These are phyloP conservation scores for Alternaria angustiovoidea DNA, from an alignment of 2,329 filamentous ascomycete genomes.

Conservation along the genomic window DNA sequence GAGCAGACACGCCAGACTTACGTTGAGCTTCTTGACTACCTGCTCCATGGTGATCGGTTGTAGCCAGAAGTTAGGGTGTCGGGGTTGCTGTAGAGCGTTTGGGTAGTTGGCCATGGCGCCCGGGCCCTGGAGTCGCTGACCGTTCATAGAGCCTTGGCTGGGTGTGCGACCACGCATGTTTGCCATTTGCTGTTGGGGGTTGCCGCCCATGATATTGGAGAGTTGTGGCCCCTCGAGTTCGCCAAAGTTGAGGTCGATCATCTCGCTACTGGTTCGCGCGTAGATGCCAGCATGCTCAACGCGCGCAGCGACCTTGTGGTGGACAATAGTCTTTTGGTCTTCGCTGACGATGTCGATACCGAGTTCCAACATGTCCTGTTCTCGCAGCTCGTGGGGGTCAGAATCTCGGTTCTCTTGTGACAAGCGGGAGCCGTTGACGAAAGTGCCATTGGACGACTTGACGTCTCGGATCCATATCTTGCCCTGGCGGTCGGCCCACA, in stretches of 20 bases:
- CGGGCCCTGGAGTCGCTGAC: slow-evolving; percentile 67
- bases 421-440: slow-evolving; percentile 89
- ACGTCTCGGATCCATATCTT: slow-evolving; percentile 97
- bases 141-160: slow-evolving; percentile 65
- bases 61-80: slow-evolving; percentile 82
- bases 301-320: slow-evolving; percentile 97
- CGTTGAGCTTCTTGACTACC: slow-evolving; percentile 86
- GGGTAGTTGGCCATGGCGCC: slow-evolving; percentile 65
- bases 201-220: slow-evolving; percentile 70
- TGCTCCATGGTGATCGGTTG: slow-evolving; percentile 92
- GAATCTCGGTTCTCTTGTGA: slow-evolving; percentile 96
- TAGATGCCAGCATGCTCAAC: slow-evolving; percentile 94
- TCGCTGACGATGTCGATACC: slow-evolving; percentile 99
- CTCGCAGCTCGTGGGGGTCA: slow-evolving; percentile 90
- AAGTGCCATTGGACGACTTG: slow-evolving; percentile 98
- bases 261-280: slow-evolving; percentile 71
- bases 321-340: slow-evolving; percentile 97
- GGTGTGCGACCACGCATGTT: slow-evolving; percentile 73
- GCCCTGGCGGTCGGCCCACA: slow-evolving; percentile 84
- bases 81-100: slow-evolving; percentile 71
- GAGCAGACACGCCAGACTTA: slow-evolving; percentile 57
- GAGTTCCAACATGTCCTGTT: slow-evolving; percentile 89
- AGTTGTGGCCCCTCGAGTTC: slow-evolving; percentile 84
- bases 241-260: slow-evolving; percentile 89
- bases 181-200: slow-evolving; percentile 68